These are phyloP conservation scores for Zymoseptoria ardabiliae DNA, from an alignment of 2,329 filamentous ascomycete species.

Conservation along the genomic window DNA sequence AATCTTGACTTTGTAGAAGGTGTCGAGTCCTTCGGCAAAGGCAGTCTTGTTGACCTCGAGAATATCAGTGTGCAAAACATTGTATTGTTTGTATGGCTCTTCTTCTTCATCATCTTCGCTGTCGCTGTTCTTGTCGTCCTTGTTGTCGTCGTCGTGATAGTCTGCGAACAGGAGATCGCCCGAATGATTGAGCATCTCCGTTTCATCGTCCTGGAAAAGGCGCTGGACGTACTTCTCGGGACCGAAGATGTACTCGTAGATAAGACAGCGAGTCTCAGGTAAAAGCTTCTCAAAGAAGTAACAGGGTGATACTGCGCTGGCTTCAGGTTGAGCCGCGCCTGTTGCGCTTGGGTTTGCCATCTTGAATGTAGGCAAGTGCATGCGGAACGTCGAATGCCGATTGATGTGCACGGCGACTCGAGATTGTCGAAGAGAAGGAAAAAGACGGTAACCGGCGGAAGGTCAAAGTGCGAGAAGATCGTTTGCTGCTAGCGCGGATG, in stretches of 20 bases:
- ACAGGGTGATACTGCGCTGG: not conserved
- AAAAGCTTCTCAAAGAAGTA: conserved; percentile 3
- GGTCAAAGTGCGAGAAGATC: not conserved
- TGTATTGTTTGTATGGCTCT: not conserved
- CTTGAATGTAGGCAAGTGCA: not conserved
- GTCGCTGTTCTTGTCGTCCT: not conserved
- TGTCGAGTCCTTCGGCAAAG: conserved; percentile 4
- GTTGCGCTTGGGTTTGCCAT: not conserved
- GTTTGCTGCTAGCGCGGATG: not conserved
- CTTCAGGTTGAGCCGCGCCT: not conserved
- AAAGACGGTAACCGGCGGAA: not conserved
- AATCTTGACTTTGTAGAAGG: conserved; percentile 9
- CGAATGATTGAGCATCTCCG: not conserved
- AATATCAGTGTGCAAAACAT: not conserved
- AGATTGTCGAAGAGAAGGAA: not conserved
- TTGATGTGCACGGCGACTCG: not conserved
- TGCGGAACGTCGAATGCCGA: not conserved
- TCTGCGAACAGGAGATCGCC: not conserved
- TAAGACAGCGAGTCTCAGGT: conserved; percentile 1
- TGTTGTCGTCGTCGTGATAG: not conserved
- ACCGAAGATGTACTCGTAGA: conserved; percentile 5
- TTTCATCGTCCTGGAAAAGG: not conserved
- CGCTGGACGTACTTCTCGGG: not conserved
- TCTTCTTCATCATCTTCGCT: not conserved
- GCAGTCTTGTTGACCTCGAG: conserved; percentile 7